Evolutionary conservation across 495 filamentous ascomycete genomes (phyloP).

Genomic region (Patellaria atrata): DNA sequence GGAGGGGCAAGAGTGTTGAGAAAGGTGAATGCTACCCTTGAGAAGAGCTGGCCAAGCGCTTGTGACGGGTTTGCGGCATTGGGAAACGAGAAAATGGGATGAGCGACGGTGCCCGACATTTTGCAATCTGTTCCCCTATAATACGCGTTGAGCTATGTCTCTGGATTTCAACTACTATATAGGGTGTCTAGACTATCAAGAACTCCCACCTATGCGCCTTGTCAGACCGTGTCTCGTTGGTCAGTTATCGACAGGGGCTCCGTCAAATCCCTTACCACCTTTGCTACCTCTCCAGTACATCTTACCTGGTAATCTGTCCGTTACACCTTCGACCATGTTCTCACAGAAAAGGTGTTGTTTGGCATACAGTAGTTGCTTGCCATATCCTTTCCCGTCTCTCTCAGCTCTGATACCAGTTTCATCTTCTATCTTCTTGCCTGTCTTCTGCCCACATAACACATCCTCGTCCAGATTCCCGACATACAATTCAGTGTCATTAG

Average conservation of each 20-base stretch:
- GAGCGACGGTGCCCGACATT: too few species aligned
- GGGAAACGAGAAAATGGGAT: too few species aligned
- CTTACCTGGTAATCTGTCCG: constrained; percentile 13
- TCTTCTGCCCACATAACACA: constrained; percentile 20
- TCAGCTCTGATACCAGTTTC: constrained; percentile 16
- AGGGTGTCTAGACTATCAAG: too few species aligned
- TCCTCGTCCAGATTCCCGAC: constrained; percentile 26
- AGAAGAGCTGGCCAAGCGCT: constrained; percentile 20
- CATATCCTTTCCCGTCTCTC: constrained; percentile 13
- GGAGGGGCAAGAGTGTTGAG: constrained; percentile 39
- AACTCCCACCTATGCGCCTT: too few species aligned
- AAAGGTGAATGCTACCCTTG: constrained; percentile 32
- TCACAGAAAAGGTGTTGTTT: constrained; percentile 16
- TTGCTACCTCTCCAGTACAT: constrained; percentile 12
- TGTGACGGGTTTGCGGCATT: constrained; percentile 10
- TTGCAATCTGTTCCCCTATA: too few species aligned
- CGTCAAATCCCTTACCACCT: constrained; percentile 14
- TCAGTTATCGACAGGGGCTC: too few species aligned
- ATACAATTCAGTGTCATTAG: constrained; percentile 21
- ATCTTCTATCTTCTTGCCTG: constrained; percentile 15
- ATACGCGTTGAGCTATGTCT: too few species aligned
- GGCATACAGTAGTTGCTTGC: constrained; percentile 10
- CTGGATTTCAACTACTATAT: too few species aligned
- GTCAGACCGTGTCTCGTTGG: too few species aligned
- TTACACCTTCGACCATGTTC: constrained; percentile 18